Base-by-base conservation (phyloP, 805 yeast species). In the Debaryomyces maramus region DNA sequence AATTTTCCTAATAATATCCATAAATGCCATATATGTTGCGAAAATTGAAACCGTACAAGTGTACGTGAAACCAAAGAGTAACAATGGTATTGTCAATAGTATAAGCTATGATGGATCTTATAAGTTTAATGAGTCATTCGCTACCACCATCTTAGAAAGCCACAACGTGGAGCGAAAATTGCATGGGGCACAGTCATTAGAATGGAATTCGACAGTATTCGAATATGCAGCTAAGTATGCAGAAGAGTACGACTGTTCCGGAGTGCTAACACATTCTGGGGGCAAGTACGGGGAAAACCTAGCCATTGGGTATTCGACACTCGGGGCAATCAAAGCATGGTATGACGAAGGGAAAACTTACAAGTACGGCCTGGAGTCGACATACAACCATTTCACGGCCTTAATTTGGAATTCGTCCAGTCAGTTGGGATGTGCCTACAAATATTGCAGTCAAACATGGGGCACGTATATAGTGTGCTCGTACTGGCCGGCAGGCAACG, bases 221-320 rank as follows among this genome's bases (percentile, higher is more conserved):
- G 47, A 58, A 7, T 68, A 52, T 41, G 74, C 73, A 8, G 52
- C 56, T 3, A 29, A 41, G 7, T 65, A 55, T 41, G 67, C 72
- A 10, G 46, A 51, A 11, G 39, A 48, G 24, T 68, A 67, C 46
- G 54, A 56, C 28, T 68, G 73, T 44, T 54, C 65, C 28, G 68
- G 71, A 5, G 47, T 50, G 14, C 50, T 69, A 23, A 41, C 37
- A 7, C 73, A 69, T 47, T 60, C 68, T 10, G 63, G 63, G 4
- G 69, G 69, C 0, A 48, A 50, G 0, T 63, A 53, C 48, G 73
- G 73, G 4, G 73, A 68, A 39, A 69, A 69, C 44, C 50, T 69
- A 31, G 71, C 73, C 2, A 48, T 63, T 11, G 73, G 73, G 0
- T 67, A 61, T 43, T 39, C 63, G 6, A 54, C 63, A 2, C 46